Base-by-base conservation (phyloP, 1,139 yeast species). In the Wickerhamiella infanticola region DNA sequence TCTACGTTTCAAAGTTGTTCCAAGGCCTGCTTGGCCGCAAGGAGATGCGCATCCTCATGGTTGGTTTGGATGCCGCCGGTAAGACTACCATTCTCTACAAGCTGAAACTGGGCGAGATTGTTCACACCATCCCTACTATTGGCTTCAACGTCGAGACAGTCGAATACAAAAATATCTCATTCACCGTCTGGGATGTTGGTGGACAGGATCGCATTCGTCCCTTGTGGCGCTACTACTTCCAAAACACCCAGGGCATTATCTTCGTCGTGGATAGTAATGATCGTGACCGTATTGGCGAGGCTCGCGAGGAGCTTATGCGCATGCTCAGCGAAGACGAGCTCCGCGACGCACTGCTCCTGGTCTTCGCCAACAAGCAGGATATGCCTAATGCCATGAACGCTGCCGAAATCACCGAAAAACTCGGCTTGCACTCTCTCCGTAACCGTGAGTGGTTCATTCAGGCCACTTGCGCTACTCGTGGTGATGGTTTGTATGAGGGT, bases 101-200 rank as follows among this genome's bases (percentile, higher is more conserved):
- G 70, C 75, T 83, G 67, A 83, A 83, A 69, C 77, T 83, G 62
- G 94, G 94, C 64, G 94, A 83, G 70, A 82, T 84, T 60, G 94
- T 84, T 63, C 83, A 94, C 61, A 84, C 95, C 50, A 83, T 84
- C 63, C 94, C 95, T 65, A 84, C 94, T 56, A 83, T 84, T 65
- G 95, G 94, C 61, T 84, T 84, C 79, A 84, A 84, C 67, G 95
- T 84, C 56, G 95, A 84, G 69, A 84, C 94, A 54, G 93, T 84
- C 59, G 94, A 84, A 70, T 84, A 84, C 75, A 83, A 83, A 74
- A 84, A 84, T 79, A 83, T 84, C 65, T 80, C 93, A 42, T 84
- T 84, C 73, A 84, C 94, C 54, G 94, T 84, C 56, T 84, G 95
- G 95, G 94, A 84, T 76, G 94, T 84, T 62, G 94, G 94, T 80